Evolutionary conservation across 1,139 yeast species (phyloP), one percentile per base, ranked within the genome.

Genomic region (Torulaspora globosa): DNA sequence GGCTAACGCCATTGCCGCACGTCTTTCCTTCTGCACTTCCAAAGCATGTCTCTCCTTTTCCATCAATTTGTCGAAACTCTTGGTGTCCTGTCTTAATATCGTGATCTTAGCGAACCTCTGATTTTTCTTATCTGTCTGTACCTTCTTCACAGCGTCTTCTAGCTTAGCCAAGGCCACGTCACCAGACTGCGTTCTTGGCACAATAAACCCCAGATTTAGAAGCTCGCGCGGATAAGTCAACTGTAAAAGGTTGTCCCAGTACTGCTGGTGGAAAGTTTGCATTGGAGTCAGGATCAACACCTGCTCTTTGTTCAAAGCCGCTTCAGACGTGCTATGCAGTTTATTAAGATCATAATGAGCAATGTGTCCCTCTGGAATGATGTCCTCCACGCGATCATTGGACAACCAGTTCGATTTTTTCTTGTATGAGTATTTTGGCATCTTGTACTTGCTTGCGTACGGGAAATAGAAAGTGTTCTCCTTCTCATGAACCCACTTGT

Each of bases 1-100:
- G 2, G 97, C 97, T 52, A 87, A 70, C 2, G 97, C 95, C 97
- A 92, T 90, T 65, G 82, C 81, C 8, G 85, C 69, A 56, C 98
- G 79, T 65, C 98, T 79, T 58, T 84, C 83, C 68, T 89, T 89
- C 67, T 92, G 97, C n/a, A 83, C 95, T 31, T 69, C 70, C 50
- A 84, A 71, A 3, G 80, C 81, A 60, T 81, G 87, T 63, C 97
- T 78, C 55, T 87, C 95, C 66, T 85, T 84, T 63, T 89, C 96
- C 38, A 63, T 57, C 64, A 88, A 85, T 49, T 79, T 73, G 39
- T 74, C 77, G 53, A 85, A 75, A 8, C 92, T 80, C 44, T 79
- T 82, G 30, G 92, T 80, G 66, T 92, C 97, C 70, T 92, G 97
- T 66, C 97, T 80, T 62, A 92, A 73, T 38, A 92, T 83, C 24